These are phyloP conservation scores for Aspergillus funiculosus DNA, from an alignment of 495 filamentous ascomycete species.

Conservation along the genomic window DNA sequence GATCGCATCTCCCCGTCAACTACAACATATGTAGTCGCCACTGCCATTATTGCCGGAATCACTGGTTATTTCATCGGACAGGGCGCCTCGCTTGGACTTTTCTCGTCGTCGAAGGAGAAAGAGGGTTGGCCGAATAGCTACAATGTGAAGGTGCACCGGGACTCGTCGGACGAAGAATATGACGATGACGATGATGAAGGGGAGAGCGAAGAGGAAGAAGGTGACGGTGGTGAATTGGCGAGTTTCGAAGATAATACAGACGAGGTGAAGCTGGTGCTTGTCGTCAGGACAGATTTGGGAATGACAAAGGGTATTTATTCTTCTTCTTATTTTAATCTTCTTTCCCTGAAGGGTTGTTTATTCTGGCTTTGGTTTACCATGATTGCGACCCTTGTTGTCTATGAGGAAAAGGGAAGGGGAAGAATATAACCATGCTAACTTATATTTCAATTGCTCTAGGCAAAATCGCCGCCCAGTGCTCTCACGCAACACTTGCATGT, in stretches of 20 bases:
- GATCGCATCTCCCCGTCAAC: slow-evolving; percentile 43
- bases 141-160: slow-evolving; percentile 43
- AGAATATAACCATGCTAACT: no score
- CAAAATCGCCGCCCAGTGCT: slow-evolving; percentile 94
- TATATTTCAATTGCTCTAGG: slow-evolving; percentile 44
- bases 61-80: slow-evolving; percentile 61
- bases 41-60: slow-evolving; percentile 58
- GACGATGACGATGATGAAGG: slow-evolving; percentile 34
- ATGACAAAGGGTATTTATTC: slow-evolving; percentile 81
- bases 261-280: slow-evolving; percentile 90
- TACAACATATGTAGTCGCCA: slow-evolving; percentile 52
- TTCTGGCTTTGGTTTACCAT: neutral
- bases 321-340: slow-evolving; percentile 8
- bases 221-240: slow-evolving; percentile 38
- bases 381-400: neutral
- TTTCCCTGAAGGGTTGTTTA: no score
- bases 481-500: slow-evolving; percentile 94
- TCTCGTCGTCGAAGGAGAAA: slow-evolving; percentile 32
- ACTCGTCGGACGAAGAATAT: slow-evolving; percentile 40
- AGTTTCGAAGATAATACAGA: slow-evolving; percentile 53
- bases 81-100: slow-evolving; percentile 44
- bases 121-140: slow-evolving; percentile 49
- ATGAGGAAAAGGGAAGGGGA: neutral
- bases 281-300: slow-evolving; percentile 86
- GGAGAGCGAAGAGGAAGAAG: slow-evolving; percentile 34